Evolutionary conservation across 2,329 filamentous ascomycete genomes (phyloP).

Genomic region (Pseudocercospora ulei): DNA sequence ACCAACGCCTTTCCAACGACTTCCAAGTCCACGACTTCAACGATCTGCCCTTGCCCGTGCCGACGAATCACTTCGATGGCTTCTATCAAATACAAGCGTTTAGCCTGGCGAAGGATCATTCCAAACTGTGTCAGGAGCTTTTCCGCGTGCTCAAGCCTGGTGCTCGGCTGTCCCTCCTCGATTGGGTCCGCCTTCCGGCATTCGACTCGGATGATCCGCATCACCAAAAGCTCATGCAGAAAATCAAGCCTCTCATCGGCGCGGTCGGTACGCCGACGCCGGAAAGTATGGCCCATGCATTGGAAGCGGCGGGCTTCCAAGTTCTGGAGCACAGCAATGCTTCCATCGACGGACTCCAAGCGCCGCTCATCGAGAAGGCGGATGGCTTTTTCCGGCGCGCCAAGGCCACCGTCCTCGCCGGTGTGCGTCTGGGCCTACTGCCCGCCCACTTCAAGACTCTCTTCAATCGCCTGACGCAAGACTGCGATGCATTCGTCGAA

Average conservation of each 20-base stretch:
- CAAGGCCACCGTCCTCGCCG: conserved; percentile 14
- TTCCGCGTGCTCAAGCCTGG: conserved; percentile 28
- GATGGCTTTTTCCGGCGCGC: conserved; percentile 25
- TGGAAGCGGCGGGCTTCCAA: conserved; percentile 25
- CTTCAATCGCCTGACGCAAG: conserved; percentile 27
- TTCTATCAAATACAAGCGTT: conserved; percentile 32
- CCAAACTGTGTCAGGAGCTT: conserved; percentile 23
- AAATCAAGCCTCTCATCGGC: conserved; percentile 29
- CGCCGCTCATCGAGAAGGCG: conserved; percentile 26
- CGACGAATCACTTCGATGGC: conserved; percentile 25
- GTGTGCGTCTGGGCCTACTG: conserved; percentile 24
- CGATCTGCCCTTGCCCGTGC: conserved; percentile 26
- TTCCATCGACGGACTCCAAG: conserved; percentile 26
- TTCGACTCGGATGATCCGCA: conserved; percentile 23
- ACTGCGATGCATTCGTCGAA: conserved; percentile 28
- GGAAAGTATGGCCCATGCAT: conserved; percentile 18
- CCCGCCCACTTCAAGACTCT: conserved; percentile 27
- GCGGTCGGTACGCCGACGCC: conserved; percentile 30
- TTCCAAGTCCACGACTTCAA: conserved; percentile 29
- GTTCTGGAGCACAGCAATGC: conserved; percentile 24
- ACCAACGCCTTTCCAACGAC: conserved; percentile 20
- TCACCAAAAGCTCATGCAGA: conserved; percentile 24
- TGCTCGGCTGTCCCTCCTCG: conserved; percentile 25
- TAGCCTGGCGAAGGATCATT: conserved; percentile 27
- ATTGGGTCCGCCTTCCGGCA: conserved; percentile 28